These are phyloP conservation scores for Penicillium sp. DNA, from an alignment of 2,329 filamentous ascomycete species.

Conservation along the genomic window DNA sequence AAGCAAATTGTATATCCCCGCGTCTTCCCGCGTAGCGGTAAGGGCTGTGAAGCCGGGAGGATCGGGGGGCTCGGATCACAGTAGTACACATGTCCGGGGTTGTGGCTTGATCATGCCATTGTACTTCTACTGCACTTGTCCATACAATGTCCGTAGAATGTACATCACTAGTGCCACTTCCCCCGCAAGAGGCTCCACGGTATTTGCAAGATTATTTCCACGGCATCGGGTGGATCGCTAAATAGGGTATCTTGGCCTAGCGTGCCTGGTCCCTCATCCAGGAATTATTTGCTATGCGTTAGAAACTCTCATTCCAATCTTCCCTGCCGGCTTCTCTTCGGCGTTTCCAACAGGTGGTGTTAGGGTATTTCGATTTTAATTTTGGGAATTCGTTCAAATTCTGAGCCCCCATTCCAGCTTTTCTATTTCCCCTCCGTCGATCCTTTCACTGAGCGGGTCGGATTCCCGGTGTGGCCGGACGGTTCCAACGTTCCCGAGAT, in stretches of 20 bases:
- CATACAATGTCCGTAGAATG: neutral
- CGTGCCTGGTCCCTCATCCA: neutral
- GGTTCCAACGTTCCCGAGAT: neutral
- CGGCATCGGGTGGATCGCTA: slow-evolving; percentile 8
- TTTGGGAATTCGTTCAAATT: neutral
- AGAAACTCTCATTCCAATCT: neutral
- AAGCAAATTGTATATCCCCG: neutral
- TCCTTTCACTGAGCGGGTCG: slow-evolving; percentile 8
- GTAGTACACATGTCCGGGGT: neutral
- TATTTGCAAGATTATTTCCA: slow-evolving; percentile 11
- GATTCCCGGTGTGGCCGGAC: neutral
- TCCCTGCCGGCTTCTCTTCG: neutral
- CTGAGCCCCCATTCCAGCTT: neutral
- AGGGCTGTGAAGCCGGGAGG: neutral
- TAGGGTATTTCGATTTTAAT: neutral
- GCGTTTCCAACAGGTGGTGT: too few species aligned
- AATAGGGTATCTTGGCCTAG: slow-evolving; percentile 10
- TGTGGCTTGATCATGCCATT: neutral
- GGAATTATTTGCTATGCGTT: neutral
- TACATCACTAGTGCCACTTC: neutral
- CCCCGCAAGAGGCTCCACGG: neutral
- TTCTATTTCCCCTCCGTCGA: slow-evolving; percentile 10
- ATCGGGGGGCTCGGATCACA: neutral
- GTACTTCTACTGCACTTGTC: neutral
- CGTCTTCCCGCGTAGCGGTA: slow-evolving; percentile 7